Base-by-base conservation (phyloP, 495 filamentous ascomycete species). In the Rostrohypoxylon terebratum region DNA sequence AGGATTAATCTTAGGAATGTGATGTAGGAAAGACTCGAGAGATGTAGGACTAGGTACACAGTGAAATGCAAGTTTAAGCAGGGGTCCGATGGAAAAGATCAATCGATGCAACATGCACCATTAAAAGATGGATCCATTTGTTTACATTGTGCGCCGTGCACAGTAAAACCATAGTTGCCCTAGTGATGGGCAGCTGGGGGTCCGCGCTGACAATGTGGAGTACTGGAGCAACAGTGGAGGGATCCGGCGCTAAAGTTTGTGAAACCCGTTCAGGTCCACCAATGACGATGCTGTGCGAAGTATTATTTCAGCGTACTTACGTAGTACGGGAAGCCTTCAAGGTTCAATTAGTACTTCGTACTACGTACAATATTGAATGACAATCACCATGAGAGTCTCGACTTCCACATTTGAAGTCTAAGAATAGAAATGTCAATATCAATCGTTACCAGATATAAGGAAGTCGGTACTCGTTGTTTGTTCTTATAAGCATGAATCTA, bases 1-100 rank as follows among this genome's bases (percentile, higher is more conserved):
- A 42, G 59, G 51, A 68, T 38, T 34, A 48, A 58, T 16, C 58
- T 53, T 4, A 53, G 59, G 71, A 74, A 74, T 74, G 71, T 67
- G 50, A 5, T 28, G 28, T 28, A 5, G 28, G 6, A 14, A 58
- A 25, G 60, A 8, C 45, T 67, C 54, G 63, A 62, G 63, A 57
- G 1, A 42, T 42, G 34, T 38, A 38, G n/a, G n/a, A n/a, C n/a
- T n/a, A n/a, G 8, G 34, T 38, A 33, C 66, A 28, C 28, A 28
- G 67, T 66, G 28, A 10, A 47, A 11, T n/a, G 59, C 6, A 28
- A 28, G 28, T 48, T 66, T 51, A 16, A 58, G 36, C 64, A 68
- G 33, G 63, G 59, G 45, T 64, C 54, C 36, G 53, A 64, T 36
- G 53, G 59, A 31, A 55, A 14, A 44, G 33, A 34, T 34, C 31